Evolutionary conservation across 2,329 filamentous ascomycete species (phyloP), one percentile per base, ranked within the genome.

Genomic region (Cytospora paraplurivora): DNA sequence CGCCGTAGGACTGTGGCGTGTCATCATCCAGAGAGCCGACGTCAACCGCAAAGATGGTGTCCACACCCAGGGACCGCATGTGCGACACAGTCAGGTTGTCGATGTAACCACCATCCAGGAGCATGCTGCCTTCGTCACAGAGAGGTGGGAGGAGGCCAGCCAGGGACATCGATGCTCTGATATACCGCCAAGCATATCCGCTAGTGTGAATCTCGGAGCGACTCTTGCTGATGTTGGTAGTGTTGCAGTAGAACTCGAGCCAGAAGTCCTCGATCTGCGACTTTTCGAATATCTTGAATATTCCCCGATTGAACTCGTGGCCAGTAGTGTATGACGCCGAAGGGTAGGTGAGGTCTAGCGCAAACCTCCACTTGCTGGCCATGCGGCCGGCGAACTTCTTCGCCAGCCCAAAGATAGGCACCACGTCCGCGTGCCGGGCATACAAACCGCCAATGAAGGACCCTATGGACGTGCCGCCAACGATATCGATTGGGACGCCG

Each of bases 331-430:
- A 99, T 1, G 94, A 97, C 8, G 92, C 92, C 7, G 94, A 95
- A 0, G 95, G 95, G 74, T 99, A 99, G 0, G 95, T 99, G 70
- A 99, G 77, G 73, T 99, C 95, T 3, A 99, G 81, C 1, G 93
- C 93, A 74, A 99, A 97, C n/a, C 95, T 88, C 95, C 95, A 99
- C 78, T 98, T 92, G 76, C 94, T 98, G 52, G 92, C 92, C 96
- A 99, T 99, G n/a, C 96, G 90, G 5, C 95, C 93, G 0, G 95
- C 87, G 75, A 99, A 99, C 74, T 97, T 97, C 83, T 99, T 99
- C 15, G 93, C 93, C 53, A 96, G 86, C 0, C 95, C 95, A 71
- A 96, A 97, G 85, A 98, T 97, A 13, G 95, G 95, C 5, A 99
- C 94, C 1, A 97, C 88, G 72, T 99, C 96, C 11, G 94, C 95